Conservation (phyloP, 495 filamentous ascomycete species). For the Aspergillus affinis region DNA sequence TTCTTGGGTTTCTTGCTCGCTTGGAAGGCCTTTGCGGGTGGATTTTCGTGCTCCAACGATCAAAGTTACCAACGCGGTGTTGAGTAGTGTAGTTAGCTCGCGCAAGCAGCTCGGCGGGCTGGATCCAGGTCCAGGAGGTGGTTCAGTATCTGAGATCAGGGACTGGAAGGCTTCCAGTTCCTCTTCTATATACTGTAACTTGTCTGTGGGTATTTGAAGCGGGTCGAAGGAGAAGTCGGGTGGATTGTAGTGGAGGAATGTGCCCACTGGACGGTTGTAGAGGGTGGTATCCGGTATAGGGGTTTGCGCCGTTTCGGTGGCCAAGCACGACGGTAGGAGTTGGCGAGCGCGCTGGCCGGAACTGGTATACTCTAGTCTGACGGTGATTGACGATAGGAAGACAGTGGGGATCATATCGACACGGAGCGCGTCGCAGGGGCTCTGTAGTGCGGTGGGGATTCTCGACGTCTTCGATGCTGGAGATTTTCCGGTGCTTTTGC, state of each 20-base stretch:
- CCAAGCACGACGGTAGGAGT: not conserved
- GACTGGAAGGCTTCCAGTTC: not conserved
- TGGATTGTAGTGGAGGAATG: not conserved
- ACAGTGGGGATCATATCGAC: slow-evolving; percentile 11
- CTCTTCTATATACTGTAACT: not conserved
- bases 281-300: not conserved
- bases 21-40: not conserved
- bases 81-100: not conserved
- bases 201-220: not conserved
- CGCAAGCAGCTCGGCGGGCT: not conserved
- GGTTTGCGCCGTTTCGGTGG: not conserved
- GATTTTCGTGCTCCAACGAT: not conserved
- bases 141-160: not conserved
- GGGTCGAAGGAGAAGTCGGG: not conserved
- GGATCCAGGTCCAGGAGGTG: no score
- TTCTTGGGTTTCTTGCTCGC: slow-evolving; percentile 9
- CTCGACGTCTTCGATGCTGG: not conserved
- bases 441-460: slow-evolving; percentile 22
- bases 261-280: not conserved
- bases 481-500: slow-evolving; percentile 6
- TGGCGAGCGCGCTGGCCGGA: not conserved
- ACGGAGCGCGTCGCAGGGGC: slow-evolving; percentile 22
- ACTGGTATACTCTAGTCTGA: slow-evolving; percentile 21
- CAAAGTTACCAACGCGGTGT: not conserved
- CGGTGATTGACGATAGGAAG: slow-evolving; percentile 25